Evolutionary conservation across 208 protist species (phyloP), one percentile per base, ranked within the genome.

Genomic region (Crithidia mellificae): DNA sequence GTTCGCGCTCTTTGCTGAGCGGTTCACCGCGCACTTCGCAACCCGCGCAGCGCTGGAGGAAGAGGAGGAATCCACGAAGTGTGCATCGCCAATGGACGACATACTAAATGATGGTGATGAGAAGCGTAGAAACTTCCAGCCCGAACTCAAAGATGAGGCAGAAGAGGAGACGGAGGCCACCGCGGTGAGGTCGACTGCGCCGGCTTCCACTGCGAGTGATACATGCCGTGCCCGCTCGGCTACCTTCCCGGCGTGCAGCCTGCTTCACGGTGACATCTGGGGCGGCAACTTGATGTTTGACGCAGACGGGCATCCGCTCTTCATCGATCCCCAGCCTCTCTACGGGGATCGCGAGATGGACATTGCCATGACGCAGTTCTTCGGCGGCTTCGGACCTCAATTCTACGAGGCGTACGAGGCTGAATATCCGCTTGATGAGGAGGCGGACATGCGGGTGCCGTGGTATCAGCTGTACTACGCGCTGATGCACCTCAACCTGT

Each of bases 341-440:
- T 78, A 67, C 63, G 74, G 78, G 0, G 59, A 78, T 49, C 65
- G 69, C 17, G 74, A 81, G 38, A 61, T 77, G 46, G 74, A 71
- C 46, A 51, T 84, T 8, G 74, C 69, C 27, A 74, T 81, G 69
- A 77, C 78, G 29, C 50, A 43, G 47, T 43, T 79, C 32, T 77
- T 83, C 29, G 68, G 78, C 41, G 63, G 69, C 29, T 84, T 84
- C 39, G 70, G 65, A 20, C 19, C 36, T 6, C 55, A 47, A 4
- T 84, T 84, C 39, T 81, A 77, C 36, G 38, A n/a, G 3, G 74
- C 66, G 30, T 77, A 78, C 47, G 65, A 78, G 25, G 74, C 7
- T 22, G 70, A 25, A 14, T 58, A 70, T n/a, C 58, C 74, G n/a
- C 55, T 69, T 3, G 44, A 24, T 8, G 58, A 52, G 29, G 64